phyloP scores from a whole-genome alignment of 1,284 basidiomycete species.

The Pseudozyma sp. region DNA sequence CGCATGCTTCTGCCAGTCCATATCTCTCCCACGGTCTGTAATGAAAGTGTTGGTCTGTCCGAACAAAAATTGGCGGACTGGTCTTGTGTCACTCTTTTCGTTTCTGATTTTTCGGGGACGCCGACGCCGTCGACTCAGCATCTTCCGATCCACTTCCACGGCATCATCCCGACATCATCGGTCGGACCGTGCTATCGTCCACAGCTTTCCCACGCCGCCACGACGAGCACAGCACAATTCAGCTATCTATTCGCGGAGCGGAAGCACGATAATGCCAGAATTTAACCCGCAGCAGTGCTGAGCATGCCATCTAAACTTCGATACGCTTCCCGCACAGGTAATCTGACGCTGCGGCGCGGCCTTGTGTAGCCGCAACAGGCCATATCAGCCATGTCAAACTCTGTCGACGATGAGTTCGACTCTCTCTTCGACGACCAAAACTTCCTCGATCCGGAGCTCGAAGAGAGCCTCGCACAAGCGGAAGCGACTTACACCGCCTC shows the following conservation, averaged over 20 bases:
- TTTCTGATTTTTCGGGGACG: not conserved
- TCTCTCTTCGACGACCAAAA: slow-evolving; percentile 38
- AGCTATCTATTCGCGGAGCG: too few species aligned
- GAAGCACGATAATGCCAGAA: not conserved
- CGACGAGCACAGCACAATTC: too few species aligned
- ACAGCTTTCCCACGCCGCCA: too few species aligned
- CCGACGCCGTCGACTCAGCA: slow-evolving; percentile 5
- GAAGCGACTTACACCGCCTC: slow-evolving; percentile 47
- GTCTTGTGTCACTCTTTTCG: not conserved
- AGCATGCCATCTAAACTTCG: not conserved
- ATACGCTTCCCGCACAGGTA: not conserved
- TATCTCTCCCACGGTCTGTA: not conserved
- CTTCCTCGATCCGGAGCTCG: slow-evolving; percentile 42
- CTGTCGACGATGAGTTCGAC: slow-evolving; percentile 45
- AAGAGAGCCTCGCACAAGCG: slow-evolving; percentile 45
- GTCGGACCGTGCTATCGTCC: too few species aligned
- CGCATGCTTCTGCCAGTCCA: not conserved
- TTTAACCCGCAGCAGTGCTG: slow-evolving; percentile 1
- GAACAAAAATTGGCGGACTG: not conserved
- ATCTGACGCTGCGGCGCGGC: not conserved
- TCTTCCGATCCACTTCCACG: too few species aligned
- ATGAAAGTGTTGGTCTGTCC: not conserved
- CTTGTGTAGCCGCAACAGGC: not conserved
- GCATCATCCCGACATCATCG: too few species aligned
- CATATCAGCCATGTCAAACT: slow-evolving; percentile 3